These are phyloP conservation scores for Solanum sitiens DNA, from an alignment of 257 asterid genomes.

Conservation along the genomic window DNA sequence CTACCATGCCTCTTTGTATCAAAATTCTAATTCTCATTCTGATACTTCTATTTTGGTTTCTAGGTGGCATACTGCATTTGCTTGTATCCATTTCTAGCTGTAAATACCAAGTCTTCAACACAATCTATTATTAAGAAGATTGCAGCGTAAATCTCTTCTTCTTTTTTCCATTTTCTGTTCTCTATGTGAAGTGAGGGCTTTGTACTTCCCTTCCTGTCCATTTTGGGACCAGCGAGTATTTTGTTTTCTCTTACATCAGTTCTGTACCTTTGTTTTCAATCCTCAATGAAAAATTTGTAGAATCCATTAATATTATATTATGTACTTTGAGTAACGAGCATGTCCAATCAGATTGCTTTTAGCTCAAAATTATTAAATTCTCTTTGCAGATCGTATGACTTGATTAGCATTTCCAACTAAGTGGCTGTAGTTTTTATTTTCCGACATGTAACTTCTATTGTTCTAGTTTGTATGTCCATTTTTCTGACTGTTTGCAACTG, in stretches of 20 bases:
- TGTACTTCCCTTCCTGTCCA: background rate
- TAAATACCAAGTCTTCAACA: constrained; percentile 39
- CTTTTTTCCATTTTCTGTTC: background rate
- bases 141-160: constrained; percentile 26
- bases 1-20: background rate
- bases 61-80: constrained; percentile 56
- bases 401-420: background rate
- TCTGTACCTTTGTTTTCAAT: background rate
- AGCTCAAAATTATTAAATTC: background rate
- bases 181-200: background rate
- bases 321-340: background rate
- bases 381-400: background rate
- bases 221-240: background rate
- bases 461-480: background rate
- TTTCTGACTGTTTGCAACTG: background rate
- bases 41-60: constrained; percentile 8
- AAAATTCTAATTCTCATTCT: background rate
- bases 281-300: background rate
- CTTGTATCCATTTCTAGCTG: constrained; percentile 81
- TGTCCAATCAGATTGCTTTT: background rate
- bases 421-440: background rate
- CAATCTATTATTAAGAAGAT: constrained; percentile 62
- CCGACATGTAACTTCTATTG: background rate
- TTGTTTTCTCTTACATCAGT: background rate
- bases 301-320: background rate